phyloP scores from a whole-genome alignment of 192 early-diverging fungal genomes.

The Podochytrium sp. region DNA sequence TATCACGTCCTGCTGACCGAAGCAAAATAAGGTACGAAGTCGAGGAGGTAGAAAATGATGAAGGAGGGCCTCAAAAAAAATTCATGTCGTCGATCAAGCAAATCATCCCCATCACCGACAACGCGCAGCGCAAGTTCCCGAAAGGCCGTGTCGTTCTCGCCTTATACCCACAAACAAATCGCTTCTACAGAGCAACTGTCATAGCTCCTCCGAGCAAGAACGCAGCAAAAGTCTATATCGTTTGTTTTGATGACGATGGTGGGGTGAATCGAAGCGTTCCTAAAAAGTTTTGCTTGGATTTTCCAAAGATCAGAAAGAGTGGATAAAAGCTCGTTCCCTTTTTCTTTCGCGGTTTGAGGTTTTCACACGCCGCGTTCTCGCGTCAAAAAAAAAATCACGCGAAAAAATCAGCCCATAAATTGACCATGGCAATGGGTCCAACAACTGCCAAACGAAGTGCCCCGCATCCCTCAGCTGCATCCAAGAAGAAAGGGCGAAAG shows the following conservation, averaged over 20 bases:
- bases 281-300: not conserved
- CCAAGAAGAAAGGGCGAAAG: no score
- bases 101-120: constrained; percentile 43
- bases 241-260: constrained; percentile 51
- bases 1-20: no score
- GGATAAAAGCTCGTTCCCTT: no score
- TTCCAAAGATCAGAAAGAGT: not conserved
- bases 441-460: no score
- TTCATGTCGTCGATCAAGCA: constrained; percentile 24
- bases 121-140: not conserved
- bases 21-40: no score
- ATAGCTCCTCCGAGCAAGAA: not conserved
- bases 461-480: no score
- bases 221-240: constrained; percentile 33
- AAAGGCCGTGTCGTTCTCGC: not conserved
- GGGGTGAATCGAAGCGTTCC: constrained; percentile 34
- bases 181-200: not conserved
- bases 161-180: not conserved
- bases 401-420: no score
- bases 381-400: no score
- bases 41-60: not conserved
- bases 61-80: not conserved
- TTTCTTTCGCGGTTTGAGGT: no score
- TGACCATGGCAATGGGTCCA: no score
- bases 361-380: no score